These are phyloP conservation scores for Hymenoscyphus repandus DNA, from an alignment of 2,329 filamentous ascomycete genomes.

Conservation along the genomic window DNA sequence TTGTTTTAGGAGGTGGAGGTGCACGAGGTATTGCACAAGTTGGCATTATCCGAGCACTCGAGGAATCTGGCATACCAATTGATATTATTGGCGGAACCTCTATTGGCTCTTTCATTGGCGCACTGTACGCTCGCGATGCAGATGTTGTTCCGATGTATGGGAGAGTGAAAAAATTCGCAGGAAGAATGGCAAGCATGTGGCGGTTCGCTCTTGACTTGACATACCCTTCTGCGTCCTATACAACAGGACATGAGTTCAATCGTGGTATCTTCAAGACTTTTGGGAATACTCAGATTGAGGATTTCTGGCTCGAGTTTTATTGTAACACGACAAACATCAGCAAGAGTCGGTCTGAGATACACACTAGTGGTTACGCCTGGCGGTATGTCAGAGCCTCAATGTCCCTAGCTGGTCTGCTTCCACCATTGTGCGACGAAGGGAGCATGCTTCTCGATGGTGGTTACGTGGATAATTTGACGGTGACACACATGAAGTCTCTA, in stretches of 20 bases:
- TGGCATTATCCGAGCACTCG: constrained; percentile 88
- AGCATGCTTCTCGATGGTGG: constrained; percentile 95
- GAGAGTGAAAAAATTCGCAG: constrained; percentile 92
- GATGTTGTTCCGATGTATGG: constrained; percentile 97
- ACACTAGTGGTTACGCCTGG: constrained; percentile 96
- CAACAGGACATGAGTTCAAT: constrained; percentile 98
- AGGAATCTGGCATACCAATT: constrained; percentile 93
- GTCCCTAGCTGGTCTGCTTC: constrained; percentile 88
- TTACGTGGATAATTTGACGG: constrained; percentile 95
- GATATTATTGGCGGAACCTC: constrained; percentile 94
- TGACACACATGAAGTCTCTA: constrained; percentile 92
- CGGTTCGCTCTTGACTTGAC: constrained; percentile 94
- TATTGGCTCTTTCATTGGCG: constrained; percentile 92
- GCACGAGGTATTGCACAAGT: constrained; percentile 89
- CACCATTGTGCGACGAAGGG: constrained; percentile 92
- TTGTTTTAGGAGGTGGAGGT: constrained; percentile 90
- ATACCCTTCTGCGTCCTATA: constrained; percentile 94
- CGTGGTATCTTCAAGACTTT: constrained; percentile 98
- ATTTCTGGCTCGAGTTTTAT: constrained; percentile 98
- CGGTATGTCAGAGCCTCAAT: constrained; percentile 94
- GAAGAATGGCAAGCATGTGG: constrained; percentile 99
- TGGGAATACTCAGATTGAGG: constrained; percentile 93
- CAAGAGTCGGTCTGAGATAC: constrained; percentile 85
- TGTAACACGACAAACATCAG: constrained; percentile 99
- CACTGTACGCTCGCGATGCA: constrained; percentile 89